These are phyloP conservation scores for Hemileccinum hortonii DNA, from an alignment of 1,284 basidiomycete species.

Conservation along the genomic window DNA sequence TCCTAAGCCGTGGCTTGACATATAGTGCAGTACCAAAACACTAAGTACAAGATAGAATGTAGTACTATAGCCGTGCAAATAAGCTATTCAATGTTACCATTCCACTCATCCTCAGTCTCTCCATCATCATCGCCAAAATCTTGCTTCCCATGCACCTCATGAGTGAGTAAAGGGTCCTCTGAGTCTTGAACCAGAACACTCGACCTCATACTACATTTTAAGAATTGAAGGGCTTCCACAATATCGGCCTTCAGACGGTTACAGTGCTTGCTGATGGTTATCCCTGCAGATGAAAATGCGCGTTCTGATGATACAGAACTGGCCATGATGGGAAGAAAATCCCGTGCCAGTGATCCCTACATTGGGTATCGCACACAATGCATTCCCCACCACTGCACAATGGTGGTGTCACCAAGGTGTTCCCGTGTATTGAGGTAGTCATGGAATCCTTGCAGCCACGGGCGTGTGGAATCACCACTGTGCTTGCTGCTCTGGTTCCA, in stretches of 20 bases:
- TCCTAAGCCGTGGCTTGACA: no score
- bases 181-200: not conserved
- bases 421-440: not conserved
- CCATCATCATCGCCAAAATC: not conserved
- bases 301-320: conserved; percentile 31
- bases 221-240: conserved; percentile 21
- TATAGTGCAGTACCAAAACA: no score
- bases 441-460: no score
- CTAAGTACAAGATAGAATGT: no score
- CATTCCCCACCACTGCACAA: not conserved
- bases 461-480: no score
- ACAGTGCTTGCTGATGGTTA: conserved; percentile 37
- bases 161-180: not conserved
- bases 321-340: conserved; percentile 41
- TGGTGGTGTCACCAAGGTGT: not conserved
- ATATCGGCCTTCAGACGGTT: conserved; percentile 21
- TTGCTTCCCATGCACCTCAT: not conserved
- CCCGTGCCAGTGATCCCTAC: conserved; percentile 36
- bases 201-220: conserved; percentile 1
- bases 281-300: conserved; percentile 26
- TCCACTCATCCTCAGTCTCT: conserved; percentile 6
- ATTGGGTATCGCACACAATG: conserved; percentile 1
- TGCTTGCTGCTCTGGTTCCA: no score
- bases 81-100: not conserved
- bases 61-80: no score